A percentile compares a stretch with the other conserved stretches of the same genome.
These are phyloP conservation scores for Darksidea phi DNA, from an alignment of 495 filamentous ascomycete genomes.

Conservation along the genomic window DNA sequence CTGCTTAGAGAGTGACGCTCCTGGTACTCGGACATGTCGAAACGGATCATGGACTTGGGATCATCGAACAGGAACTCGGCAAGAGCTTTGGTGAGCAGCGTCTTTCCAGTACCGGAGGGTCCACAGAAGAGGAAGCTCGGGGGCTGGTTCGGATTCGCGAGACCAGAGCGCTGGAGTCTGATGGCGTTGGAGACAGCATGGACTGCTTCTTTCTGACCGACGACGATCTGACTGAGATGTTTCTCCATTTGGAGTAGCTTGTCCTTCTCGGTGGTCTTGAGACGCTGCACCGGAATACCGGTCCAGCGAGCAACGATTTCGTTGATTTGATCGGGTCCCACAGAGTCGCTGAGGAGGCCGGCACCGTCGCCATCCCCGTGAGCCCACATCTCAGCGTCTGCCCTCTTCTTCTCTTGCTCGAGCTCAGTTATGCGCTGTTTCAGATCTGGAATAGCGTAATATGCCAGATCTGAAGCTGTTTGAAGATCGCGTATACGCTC, in stretches of 20 bases:
- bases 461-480: constrained; percentile 86
- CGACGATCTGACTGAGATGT: constrained; percentile 73
- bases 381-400: constrained; percentile 70
- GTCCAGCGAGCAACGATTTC: constrained; percentile 97
- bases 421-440: constrained; percentile 73
- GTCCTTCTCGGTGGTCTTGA: constrained; percentile 95
- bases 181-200: constrained; percentile 92
- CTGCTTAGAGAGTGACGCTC: constrained; percentile 93
- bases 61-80: constrained; percentile 99
- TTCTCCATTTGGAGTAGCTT: constrained; percentile 95
- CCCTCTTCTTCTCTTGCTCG: constrained; percentile 73
- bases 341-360: constrained; percentile 79
- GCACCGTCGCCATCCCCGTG: constrained; percentile 56
- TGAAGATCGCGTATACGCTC: constrained; percentile 77
- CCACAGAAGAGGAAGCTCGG: constrained; percentile 98
- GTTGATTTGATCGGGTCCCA: constrained; percentile 98
- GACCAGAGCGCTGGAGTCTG: constrained; percentile 86
- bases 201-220: constrained; percentile 95
- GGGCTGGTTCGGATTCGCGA: constrained; percentile 91
- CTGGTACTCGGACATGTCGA: constrained; percentile 99
- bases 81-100: constrained; percentile 89
- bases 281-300: constrained; percentile 89
- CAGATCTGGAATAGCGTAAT: constrained; percentile 95
- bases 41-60: constrained; percentile 94
- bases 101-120: constrained; percentile 97